These are phyloP conservation scores for Przewalskia tangutica DNA, from an alignment of 257 asterid species.

Conservation along the genomic window DNA sequence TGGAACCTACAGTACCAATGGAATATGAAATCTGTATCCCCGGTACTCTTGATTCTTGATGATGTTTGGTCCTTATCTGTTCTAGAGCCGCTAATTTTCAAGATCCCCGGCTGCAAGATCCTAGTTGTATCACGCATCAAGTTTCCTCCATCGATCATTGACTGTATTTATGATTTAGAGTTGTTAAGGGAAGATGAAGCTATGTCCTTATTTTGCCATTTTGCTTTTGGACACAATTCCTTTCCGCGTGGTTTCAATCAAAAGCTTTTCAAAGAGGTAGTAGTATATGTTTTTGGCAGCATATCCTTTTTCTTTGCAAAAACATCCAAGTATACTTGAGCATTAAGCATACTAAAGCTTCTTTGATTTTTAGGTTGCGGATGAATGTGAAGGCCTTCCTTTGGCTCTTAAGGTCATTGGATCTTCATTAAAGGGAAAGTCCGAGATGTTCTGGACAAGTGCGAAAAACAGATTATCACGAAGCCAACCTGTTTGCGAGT, in stretches of 20 bases:
- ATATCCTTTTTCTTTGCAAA: neutral
- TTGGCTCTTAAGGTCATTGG: slow-evolving; percentile 88
- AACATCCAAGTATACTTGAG: neutral
- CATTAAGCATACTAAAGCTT: neutral
- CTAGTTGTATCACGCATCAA: slow-evolving; percentile 71
- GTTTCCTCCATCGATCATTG: slow-evolving; percentile 50
- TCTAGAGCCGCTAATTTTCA: slow-evolving; percentile 46
- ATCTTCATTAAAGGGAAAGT: slow-evolving; percentile 67
- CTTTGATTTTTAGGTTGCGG: slow-evolving; percentile 42
- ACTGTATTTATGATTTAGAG: slow-evolving; percentile 56
- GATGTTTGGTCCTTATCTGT: slow-evolving; percentile 84
- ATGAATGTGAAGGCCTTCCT: slow-evolving; percentile 87
- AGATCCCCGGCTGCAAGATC: slow-evolving; percentile 63
- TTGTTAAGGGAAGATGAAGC: slow-evolving; percentile 73
- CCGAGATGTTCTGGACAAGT: slow-evolving; percentile 74
- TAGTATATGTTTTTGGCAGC: neutral
- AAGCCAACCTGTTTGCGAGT: slow-evolving; percentile 65
- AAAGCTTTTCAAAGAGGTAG: slow-evolving; percentile 58
- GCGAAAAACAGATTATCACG: slow-evolving; percentile 64
- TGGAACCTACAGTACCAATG: slow-evolving; percentile 18
- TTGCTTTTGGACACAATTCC: slow-evolving; percentile 62
- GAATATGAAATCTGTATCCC: slow-evolving; percentile 15
- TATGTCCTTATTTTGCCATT: slow-evolving; percentile 59
- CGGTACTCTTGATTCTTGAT: slow-evolving; percentile 57
- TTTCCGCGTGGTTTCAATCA: slow-evolving; percentile 39